Base-by-base conservation (phyloP, 306 rosid genomes). In the Prunus padus region DNA sequence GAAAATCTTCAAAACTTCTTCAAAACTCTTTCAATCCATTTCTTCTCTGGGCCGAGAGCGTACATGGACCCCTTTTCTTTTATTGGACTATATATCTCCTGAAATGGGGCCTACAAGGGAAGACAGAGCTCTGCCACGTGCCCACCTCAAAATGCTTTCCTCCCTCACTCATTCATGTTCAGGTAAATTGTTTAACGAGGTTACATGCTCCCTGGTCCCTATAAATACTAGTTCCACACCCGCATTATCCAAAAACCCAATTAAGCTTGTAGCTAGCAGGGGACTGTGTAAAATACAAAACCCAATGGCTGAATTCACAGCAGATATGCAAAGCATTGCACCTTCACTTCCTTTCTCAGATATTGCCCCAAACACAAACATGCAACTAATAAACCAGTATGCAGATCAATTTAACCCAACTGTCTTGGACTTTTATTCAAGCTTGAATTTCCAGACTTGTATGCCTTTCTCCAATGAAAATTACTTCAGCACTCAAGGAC, bases 271-370 rank as follows among this genome's bases (percentile, higher is more conserved):
- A 47, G 51, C 56, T 18, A 51, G n/a, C 11, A 51, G 20, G n/a
- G 31, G 65, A 61, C 65, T 54, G 30, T 42, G 57, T 26, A 49
- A 49, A 22, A 15, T 15, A 33, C 59, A 45, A 70, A 15, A 62
- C 63, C 65, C 83, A 69, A 93, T 93, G 98, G 98, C 98, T 60
- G 87, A 91, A 76, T 89, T 89, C 83, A 67, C 86, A 26, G 73
- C 84, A 72, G 85, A 88, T 72, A 72, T 91, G 56, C 91, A 89
- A 73, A 86, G 76, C 79, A 68, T 82, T 37, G 9, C 42, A 37
- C 85, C 86, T 47, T 82, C 9, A 37, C 89, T 84, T 72, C 86
- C 97, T 68, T 82, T 87, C 82, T 71, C 79, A 19, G 91, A 88
- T 18, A 70, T 76, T 78, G 94, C 86, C 86, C 89, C 88, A 72